phyloP scores from a whole-genome alignment of 768 basidiomycete genomes.

The Ramaria rubella region DNA sequence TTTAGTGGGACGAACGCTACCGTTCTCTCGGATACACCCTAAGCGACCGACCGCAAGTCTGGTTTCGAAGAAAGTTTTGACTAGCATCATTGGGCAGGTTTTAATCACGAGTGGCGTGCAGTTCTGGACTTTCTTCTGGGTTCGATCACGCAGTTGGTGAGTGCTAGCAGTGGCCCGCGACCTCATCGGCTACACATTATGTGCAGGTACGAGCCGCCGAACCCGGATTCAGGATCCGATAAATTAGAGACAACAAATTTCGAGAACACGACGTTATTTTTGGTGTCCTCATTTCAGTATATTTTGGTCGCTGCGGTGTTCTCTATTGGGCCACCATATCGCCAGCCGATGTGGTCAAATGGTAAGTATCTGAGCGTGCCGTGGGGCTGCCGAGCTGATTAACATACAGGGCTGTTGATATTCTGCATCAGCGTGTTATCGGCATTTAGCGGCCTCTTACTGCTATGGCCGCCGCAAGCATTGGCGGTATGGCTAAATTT shows the following conservation, averaged over 20 bases:
- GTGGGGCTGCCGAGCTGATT: neutral
- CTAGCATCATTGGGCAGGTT: constrained; percentile 91
- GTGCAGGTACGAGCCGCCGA: constrained; percentile 71
- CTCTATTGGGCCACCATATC: constrained; percentile 95
- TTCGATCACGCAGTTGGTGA: constrained; percentile 78
- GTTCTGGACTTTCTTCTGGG: constrained; percentile 86
- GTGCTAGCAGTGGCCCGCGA: constrained; percentile 16
- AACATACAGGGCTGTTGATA: constrained; percentile 67
- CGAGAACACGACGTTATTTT: constrained; percentile 88
- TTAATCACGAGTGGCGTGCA: constrained; percentile 78
- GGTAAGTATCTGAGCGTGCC: constrained; percentile 40
- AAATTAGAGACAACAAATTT: constrained; percentile 80
- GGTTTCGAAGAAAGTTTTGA: constrained; percentile 90
- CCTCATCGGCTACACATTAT: neutral
- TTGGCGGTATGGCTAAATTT: constrained; percentile 64
- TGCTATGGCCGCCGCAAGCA: constrained; percentile 61
- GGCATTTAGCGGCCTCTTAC: constrained; percentile 66
- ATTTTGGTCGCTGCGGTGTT: constrained; percentile 95
- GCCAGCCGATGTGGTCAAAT: constrained; percentile 93
- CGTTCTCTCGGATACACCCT: constrained; percentile 77
- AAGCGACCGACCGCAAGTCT: constrained; percentile 94
- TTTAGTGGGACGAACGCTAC: constrained; percentile 93
- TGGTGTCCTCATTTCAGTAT: constrained; percentile 98
- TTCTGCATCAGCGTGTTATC: constrained; percentile 61
- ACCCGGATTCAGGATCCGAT: constrained; percentile 45